A percentile compares a stretch with the other conserved stretches of the same genome.
Evolutionary conservation across 352 stramenopile species (phyloP).

Genomic region (Salisapilia sapeloensis): DNA sequence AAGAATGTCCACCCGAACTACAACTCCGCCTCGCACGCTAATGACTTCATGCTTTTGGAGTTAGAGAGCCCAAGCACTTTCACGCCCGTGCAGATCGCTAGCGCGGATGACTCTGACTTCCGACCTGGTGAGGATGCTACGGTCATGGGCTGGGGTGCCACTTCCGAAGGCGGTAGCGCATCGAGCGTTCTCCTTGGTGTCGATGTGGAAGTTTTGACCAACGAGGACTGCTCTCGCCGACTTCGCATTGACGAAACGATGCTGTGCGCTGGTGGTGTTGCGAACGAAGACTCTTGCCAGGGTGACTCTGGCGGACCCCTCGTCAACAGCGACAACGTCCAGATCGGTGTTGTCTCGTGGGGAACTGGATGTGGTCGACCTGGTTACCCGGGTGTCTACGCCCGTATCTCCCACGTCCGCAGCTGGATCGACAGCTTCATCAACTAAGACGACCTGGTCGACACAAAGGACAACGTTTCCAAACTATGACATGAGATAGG

Average conservation of each 20-base stretch:
- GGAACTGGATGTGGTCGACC: conserved; percentile 23
- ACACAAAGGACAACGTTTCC: too few species aligned
- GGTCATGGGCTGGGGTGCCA: conserved; percentile 15
- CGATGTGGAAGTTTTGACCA: conserved; percentile 23
- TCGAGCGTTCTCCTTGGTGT: conserved; percentile 18
- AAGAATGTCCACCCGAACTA: conserved; percentile 30
- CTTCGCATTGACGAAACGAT: conserved; percentile 18
- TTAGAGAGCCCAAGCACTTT: conserved; percentile 17
- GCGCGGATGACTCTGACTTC: conserved; percentile 20
- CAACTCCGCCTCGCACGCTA: conserved; percentile 12
- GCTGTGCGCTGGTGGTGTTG: conserved; percentile 32
- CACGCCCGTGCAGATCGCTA: conserved; percentile 14
- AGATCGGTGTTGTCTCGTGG: conserved; percentile 43
- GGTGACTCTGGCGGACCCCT: conserved; percentile 34
- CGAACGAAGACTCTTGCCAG: conserved; percentile 37
- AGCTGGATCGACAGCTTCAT: conserved; percentile 5
- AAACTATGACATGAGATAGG: too few species aligned
- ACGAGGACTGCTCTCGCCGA: conserved; percentile 14
- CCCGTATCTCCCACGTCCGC: conserved; percentile 10
- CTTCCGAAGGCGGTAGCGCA: conserved; percentile 4
- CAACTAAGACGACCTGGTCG: too few species aligned
- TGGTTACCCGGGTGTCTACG: conserved; percentile 29
- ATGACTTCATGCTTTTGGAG: conserved; percentile 42
- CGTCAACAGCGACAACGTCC: conserved; percentile 10
- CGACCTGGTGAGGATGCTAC: conserved; percentile 24